Percentiles rank a stretch among this genome's conserved stretches.
These are phyloP conservation scores for Postia placenta DNA, from an alignment of 768 basidiomycete species.

Conservation along the genomic window DNA sequence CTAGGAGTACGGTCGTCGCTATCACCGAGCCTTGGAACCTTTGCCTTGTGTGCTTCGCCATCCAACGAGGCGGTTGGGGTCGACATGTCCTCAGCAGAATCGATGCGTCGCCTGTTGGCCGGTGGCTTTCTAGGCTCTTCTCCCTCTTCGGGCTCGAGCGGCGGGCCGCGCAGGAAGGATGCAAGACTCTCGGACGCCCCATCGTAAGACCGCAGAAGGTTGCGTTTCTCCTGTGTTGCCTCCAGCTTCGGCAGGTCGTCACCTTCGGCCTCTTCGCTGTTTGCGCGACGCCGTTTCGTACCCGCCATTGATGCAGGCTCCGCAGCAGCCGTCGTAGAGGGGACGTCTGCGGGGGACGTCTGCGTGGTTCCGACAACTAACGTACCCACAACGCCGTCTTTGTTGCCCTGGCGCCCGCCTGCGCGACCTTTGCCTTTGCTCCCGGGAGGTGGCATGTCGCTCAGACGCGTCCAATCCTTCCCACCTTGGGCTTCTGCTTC, in stretches of 20 bases:
- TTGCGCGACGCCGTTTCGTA: slow-evolving; percentile 47
- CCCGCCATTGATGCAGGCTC: background rate
- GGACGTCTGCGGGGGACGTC: background rate
- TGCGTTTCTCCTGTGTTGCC: slow-evolving; percentile 2
- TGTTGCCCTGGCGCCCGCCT: background rate
- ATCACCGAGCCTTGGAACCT: background rate
- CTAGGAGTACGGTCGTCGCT: background rate
- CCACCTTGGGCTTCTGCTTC: slow-evolving; percentile 10
- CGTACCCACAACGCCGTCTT: background rate
- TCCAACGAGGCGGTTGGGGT: background rate
- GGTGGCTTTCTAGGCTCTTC: slow-evolving; percentile 23
- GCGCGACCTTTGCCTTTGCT: slow-evolving; percentile 49
- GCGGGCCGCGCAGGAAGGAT: slow-evolving; percentile 40
- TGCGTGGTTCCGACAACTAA: background rate
- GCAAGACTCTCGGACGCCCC: slow-evolving; percentile 49
- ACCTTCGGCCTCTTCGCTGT: slow-evolving; percentile 15
- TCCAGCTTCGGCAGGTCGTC: background rate
- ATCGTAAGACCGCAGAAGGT: slow-evolving; percentile 31
- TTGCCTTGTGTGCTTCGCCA: background rate
- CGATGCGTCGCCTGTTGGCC: slow-evolving; percentile 17
- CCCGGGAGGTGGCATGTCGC: slow-evolving; percentile 43
- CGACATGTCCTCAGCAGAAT: background rate
- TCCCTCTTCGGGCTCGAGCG: slow-evolving; percentile 22
- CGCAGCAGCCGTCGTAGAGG: background rate
- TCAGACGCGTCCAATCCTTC: slow-evolving; percentile 53